Conservation (phyloP, 495 filamentous ascomycete species). For the Penicillium roqueforti region DNA sequence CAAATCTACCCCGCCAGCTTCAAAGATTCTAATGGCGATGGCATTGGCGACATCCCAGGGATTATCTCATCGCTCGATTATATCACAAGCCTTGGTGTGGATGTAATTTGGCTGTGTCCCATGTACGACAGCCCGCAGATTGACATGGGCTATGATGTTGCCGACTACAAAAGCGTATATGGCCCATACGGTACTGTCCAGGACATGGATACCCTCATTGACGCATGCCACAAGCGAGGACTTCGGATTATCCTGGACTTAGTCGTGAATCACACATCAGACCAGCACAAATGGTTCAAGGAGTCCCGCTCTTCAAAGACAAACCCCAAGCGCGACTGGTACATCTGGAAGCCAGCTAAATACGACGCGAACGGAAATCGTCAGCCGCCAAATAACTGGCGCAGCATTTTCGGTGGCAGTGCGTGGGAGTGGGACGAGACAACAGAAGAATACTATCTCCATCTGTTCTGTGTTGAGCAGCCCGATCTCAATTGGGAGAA, state of each 20-base stretch:
- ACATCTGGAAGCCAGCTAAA: constrained; percentile 52
- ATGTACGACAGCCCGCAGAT: constrained; percentile 51
- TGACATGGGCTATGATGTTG: constrained; percentile 54
- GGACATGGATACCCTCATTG: constrained; percentile 52
- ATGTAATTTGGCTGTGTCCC: constrained; percentile 39
- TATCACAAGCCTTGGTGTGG: constrained; percentile 42
- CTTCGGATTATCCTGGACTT: constrained; percentile 55
- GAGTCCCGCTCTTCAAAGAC: constrained; percentile 45
- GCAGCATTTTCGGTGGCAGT: constrained; percentile 48
- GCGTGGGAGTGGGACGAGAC: constrained; percentile 52
- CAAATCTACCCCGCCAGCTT: constrained; percentile 41
- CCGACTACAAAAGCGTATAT: constrained; percentile 55
- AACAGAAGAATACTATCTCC: constrained; percentile 51
- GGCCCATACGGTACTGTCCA: constrained; percentile 51
- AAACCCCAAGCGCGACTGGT: constrained; percentile 55
- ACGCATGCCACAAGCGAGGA: constrained; percentile 44
- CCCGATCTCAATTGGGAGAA: constrained; percentile 58
- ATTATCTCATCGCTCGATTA: constrained; percentile 57
- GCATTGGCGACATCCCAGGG: constrained; percentile 56
- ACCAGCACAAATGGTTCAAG: constrained; percentile 56
- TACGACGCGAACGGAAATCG: constrained; percentile 48
- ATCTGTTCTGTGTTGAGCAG: constrained; percentile 48
- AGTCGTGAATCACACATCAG: constrained; percentile 57
- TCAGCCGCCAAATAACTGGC: constrained; percentile 58
- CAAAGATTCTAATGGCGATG: constrained; percentile 40